Conservation (phyloP, 164 flowering plant species). For the Magnolia kwangsiensis region DNA sequence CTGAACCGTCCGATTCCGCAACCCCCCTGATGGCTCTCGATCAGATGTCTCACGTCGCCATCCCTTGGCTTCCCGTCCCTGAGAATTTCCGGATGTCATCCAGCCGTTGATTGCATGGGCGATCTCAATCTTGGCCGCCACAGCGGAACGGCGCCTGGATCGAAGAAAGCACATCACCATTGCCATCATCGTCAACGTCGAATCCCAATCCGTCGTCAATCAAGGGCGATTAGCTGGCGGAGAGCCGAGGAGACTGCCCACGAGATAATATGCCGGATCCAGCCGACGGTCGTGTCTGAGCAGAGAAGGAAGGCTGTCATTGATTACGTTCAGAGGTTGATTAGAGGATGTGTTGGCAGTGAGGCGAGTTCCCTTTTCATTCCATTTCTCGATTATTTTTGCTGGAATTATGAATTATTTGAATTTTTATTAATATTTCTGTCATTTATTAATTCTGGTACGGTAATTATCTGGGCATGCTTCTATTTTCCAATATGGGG, state of each 20-base stretch:
- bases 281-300: too few species aligned
- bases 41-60: not conserved
- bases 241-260: slow-evolving; percentile 28
- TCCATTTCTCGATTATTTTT: not conserved
- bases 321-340: slow-evolving; percentile 64
- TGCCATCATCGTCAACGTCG: slow-evolving; percentile 3
- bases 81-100: not conserved
- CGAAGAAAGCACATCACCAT: slow-evolving; percentile 14
- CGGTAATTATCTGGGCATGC: not conserved
- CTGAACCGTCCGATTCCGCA: not conserved
- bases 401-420: not conserved
- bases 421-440: not conserved
- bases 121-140: slow-evolving; percentile 25
- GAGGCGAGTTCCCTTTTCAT: slow-evolving; percentile 42
- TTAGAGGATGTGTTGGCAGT: slow-evolving; percentile 41
- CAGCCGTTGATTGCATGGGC: slow-evolving; percentile 30
- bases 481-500: too few species aligned
- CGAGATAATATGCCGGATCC: slow-evolving; percentile 24
- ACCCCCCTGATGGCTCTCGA: not conserved
- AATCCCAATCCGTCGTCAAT: slow-evolving; percentile 24
- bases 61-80: not conserved
- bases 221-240: slow-evolving; percentile 24
- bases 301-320: slow-evolving; percentile 60
- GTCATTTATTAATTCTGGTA: not conserved
- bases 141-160: slow-evolving; percentile 22